Evolutionary conservation across 208 protist genomes (phyloP).

Genomic region (Herpetomonas samuelpessoai): DNA sequence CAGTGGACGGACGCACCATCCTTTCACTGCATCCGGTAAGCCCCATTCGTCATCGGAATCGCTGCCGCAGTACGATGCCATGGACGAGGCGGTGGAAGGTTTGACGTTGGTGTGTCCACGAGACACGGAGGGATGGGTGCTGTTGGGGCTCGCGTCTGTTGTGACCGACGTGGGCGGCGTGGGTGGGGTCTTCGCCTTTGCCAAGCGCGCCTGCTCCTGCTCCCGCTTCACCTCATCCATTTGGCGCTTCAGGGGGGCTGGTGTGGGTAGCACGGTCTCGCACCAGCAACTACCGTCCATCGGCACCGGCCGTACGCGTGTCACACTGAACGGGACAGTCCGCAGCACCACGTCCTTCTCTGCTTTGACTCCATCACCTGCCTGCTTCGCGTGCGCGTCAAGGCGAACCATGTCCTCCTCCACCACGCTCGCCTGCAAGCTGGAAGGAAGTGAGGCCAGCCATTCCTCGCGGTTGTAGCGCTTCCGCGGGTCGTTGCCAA

Average conservation of each 20-base stretch:
- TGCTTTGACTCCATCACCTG: background rate
- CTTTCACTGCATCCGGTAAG: constrained; percentile 14
- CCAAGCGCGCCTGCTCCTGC: constrained; percentile 7
- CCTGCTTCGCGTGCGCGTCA: background rate
- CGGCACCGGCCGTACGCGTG: constrained; percentile 35
- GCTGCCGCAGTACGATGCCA: background rate
- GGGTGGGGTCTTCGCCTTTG: constrained; percentile 1
- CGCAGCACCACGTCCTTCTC: constrained; percentile 8
- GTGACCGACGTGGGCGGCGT: constrained; percentile 11
- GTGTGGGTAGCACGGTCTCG: constrained; percentile 32
- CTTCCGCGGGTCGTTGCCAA: constrained; percentile 42
- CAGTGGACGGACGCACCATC: constrained; percentile 62
- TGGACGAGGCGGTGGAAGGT: background rate
- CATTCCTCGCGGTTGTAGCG: constrained; percentile 37
- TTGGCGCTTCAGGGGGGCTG: constrained; percentile 44
- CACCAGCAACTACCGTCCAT: constrained; percentile 56
- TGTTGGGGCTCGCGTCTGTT: constrained; percentile 5
- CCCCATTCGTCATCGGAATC: constrained; percentile 2
- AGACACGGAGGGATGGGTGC: background rate
- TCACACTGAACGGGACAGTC: constrained; percentile 33
- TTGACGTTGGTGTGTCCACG: constrained; percentile 6
- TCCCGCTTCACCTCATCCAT: constrained; percentile 24
- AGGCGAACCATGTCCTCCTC: constrained; percentile 8
- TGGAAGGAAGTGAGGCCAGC: constrained; percentile 22
- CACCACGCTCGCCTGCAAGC: constrained; percentile 22